Evolutionary conservation across 345 rosid species (phyloP), one percentile per base, ranked within the genome.

Genomic region (Mercurialis annua): DNA sequence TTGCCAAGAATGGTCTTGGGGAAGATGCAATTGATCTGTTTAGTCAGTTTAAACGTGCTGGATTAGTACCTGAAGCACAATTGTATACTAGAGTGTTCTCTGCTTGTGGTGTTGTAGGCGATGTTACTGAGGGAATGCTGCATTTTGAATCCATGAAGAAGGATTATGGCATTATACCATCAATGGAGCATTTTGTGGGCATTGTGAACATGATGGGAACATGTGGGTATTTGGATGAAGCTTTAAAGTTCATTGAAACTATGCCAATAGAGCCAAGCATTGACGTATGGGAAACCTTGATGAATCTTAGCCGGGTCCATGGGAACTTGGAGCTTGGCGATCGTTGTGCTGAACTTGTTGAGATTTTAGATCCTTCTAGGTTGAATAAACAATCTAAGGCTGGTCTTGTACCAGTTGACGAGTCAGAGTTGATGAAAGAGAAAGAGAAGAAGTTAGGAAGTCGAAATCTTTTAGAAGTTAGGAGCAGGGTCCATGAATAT

Each of bases 1-100:
- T 93, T n/a, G 88, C 89, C 2, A 87, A 79, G 75, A 83, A 79
- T 70, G 98, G 84, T 30, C 70, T 76, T 10, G 97, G 90, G 68
- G 96, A 93, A 82, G 94, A 93, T 56, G 92, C 90, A 42, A 76
- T 93, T 49, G 94, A 93, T 65, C 71, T 89, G 67, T 90, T 89
- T 71, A 51, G 70, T 70, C 74, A 76, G 12, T 93, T 90, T 68
- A 93, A 86, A 76, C 78, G 73, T 58, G 78, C 81, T 33, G 96
- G 90, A 54, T 65, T 82, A 61, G 80, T 70, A 68, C 96, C 94
- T 0, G 83, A 89, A 21, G 80, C 82, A 21, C 73, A 76, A 58
- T 66, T 93, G 64, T 90, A 81, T 55, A 61, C 81, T 44, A 76
- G 85, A 2, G 73, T 90, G 3, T 86, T 93, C 77, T 85, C 74